These are phyloP conservation scores for Mortierella alpina DNA, from an alignment of 192 early-diverging fungal species.

Conservation along the genomic window DNA sequence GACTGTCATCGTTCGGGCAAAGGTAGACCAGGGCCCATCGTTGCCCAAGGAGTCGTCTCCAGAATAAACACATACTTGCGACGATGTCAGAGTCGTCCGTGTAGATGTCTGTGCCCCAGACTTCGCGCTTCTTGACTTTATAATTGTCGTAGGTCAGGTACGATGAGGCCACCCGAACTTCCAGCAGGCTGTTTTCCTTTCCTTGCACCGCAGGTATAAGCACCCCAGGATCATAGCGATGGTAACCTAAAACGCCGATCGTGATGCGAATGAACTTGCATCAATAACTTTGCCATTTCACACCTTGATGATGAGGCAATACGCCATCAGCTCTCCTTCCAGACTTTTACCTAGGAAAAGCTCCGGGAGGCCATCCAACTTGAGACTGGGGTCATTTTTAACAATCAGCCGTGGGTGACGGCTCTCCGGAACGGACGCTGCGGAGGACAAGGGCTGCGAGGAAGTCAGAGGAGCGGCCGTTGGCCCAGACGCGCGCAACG, in stretches of 20 bases:
- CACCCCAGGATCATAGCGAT: conserved; percentile 58
- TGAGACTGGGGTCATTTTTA: conserved; percentile 46
- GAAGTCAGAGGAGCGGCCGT: background rate
- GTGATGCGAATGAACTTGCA: background rate
- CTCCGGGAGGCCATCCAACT: conserved; percentile 41
- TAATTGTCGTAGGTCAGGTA: conserved; percentile 73
- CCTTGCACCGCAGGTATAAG: conserved; percentile 62
- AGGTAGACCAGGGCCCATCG: background rate
- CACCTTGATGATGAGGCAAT: background rate
- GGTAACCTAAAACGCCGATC: conserved; percentile 43
- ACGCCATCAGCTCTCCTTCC: background rate
- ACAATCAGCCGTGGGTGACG: conserved; percentile 45
- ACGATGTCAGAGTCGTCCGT: conserved; percentile 89
- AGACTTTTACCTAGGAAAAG: conserved; percentile 36
- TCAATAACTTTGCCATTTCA: background rate
- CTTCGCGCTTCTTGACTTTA: conserved; percentile 67
- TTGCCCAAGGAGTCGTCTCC: background rate
- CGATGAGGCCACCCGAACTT: conserved; percentile 73
- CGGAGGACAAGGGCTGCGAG: background rate
- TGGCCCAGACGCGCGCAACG: background rate
- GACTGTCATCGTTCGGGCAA: background rate
- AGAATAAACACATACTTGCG: conserved; percentile 65
- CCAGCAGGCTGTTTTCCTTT: conserved; percentile 65
- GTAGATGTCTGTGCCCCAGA: conserved; percentile 91
- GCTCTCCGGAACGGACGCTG: background rate